Base-by-base conservation (phyloP, 2,329 filamentous ascomycete genomes). In the Gyromitra esculenta region DNA sequence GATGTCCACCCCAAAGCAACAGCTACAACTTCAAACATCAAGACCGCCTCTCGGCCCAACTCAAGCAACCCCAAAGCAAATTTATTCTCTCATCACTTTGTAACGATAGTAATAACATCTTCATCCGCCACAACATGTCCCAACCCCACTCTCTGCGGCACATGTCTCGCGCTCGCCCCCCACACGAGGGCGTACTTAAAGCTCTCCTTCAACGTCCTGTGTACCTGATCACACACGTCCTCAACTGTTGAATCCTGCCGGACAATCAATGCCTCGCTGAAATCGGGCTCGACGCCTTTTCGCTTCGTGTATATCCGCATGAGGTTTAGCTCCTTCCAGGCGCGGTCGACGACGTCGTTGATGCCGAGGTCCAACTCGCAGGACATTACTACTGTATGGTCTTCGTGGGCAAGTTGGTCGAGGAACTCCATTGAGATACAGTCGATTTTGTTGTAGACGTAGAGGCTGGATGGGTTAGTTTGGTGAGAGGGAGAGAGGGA, bases 361-460 rank as follows among this genome's bases (percentile, higher is more conserved):
- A 99, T 91, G 15, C 96, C 96, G 0, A 99, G 88, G 82, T 98
- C 94, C 8, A 97, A 88, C 86, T 99, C 96, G 84, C 96, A 99
- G 82, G 90, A 93, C 96, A 99, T 99, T 82, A 99, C 95, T 35
- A 92, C 93, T 0, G 96, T 98, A 83, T 98, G 87, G 1, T 94
- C 93, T 85, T 99, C 96, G 77, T 94, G 91, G 4, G 96, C 96
- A 25, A 99, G 87, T 83, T 91, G 90, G 86, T 99, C 92, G 62
- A 99, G 89, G 84, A 96, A 97, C 83, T 97, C 94, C 79, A 99
- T 89, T 54, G 92, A 95, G 77, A 99, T 92, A 83, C 90, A 91
- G 85, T 99, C 96, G 85, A 99, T 97, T 86, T 99, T 99, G 91
- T 99, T 99, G 90, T 99, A 99, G 41, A 98, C 95, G 85, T 99